Evolutionary conservation across 2,329 filamentous ascomycete species (phyloP), one percentile per base, ranked within the genome.

Genomic region (Clathrospora elynae): DNA sequence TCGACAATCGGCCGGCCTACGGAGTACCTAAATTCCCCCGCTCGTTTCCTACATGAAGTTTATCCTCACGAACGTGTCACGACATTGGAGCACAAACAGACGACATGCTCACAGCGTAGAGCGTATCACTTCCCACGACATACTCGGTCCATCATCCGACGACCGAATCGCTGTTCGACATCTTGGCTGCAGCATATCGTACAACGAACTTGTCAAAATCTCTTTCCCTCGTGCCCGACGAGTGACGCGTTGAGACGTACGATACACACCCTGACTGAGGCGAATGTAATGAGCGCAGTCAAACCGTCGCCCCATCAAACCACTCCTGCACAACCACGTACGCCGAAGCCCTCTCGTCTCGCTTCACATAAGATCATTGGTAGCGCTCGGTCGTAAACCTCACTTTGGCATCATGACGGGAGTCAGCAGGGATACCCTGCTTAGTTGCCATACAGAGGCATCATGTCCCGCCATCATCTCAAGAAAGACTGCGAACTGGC

Each of bases 141-240:
- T 38, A n/a, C 12, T 43, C 42, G 28, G 38, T 28, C 35, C 24
- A 33, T 25, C 10, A 37, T 30, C 41, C 16, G 34, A 34, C 17
- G 18, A 13, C 32, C 14, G 25, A 42, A 35, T 10, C 11, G 28
- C 17, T 16, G 16, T 22, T 33, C 26, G 11, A 22, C 12, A 5
- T 17, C 14, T 18, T 12, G 9, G 29, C 12, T 36, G 25, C 45
- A 18, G 34, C 38, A 42, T 39, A 25, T 29, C 14, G 61, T 66
- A 39, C 50, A 19, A 61, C 58, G 23, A 42, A 23, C 34, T 40
- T 64, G 55, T 62, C 59, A 62, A 61, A 57, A 60, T 57, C 57
- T 52, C 39, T 17, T 18, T 39, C 26, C 32, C 34, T 46, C 35
- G 37, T 49, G 42, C 39, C 35, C 35, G 40, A 39, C 35, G 40